phyloP scores from a whole-genome alignment of 768 basidiomycete genomes.

The Tephrocybe rancida region DNA sequence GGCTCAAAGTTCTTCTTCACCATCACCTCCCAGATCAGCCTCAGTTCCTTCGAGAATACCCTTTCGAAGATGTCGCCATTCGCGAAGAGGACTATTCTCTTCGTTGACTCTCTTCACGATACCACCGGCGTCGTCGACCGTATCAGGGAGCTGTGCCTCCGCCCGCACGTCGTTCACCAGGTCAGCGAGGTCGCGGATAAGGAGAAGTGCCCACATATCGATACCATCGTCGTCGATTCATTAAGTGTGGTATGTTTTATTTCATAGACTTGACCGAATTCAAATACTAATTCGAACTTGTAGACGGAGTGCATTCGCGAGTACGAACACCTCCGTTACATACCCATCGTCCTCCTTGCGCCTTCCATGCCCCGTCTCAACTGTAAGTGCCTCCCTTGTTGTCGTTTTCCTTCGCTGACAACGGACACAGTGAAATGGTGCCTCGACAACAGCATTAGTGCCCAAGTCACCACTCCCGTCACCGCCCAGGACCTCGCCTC shows the following conservation, averaged over 20 bases:
- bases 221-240: conserved; percentile 95
- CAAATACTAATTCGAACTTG: not conserved
- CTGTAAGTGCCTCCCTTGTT: conserved; percentile 45
- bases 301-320: conserved; percentile 91
- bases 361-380: conserved; percentile 78
- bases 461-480: conserved; percentile 92
- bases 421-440: conserved; percentile 86
- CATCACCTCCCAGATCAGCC: conserved; percentile 83
- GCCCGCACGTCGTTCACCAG: conserved; percentile 74
- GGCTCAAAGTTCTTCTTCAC: conserved; percentile 98
- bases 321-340: conserved; percentile 92
- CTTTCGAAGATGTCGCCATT: conserved; percentile 85
- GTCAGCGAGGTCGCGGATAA: conserved; percentile 84
- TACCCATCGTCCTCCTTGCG: conserved; percentile 90
- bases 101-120: conserved; percentile 85
- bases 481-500: conserved; percentile 87
- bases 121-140: conserved; percentile 73
- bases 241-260: conserved; percentile 66
- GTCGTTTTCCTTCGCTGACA: not conserved
- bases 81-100: conserved; percentile 85
- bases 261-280: not conserved
- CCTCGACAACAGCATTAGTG: conserved; percentile 93
- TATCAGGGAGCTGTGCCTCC: conserved; percentile 78
- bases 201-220: conserved; percentile 84
- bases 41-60: conserved; percentile 71